Percentiles rank a stretch among this genome's conserved stretches.
These are phyloP conservation scores for Fusarium bactridioides DNA, from an alignment of 2,329 filamentous ascomycete genomes.

Conservation along the genomic window DNA sequence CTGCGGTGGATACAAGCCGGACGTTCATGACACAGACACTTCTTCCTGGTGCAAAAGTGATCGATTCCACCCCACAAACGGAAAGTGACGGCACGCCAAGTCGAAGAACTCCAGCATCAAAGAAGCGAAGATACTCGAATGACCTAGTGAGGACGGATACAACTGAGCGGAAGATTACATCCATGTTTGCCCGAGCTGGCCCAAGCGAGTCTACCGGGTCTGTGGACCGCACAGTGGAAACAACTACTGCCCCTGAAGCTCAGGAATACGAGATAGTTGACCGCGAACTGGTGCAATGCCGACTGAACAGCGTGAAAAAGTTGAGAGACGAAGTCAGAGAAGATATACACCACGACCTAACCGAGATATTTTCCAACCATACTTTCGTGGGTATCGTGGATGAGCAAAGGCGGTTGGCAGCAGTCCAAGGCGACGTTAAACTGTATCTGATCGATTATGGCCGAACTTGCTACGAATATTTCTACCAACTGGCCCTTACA, in stretches of 20 bases:
- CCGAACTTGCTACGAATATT: conserved; percentile 84
- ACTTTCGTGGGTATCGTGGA: conserved; percentile 96
- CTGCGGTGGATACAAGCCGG: conserved; percentile 89
- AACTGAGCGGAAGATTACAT: conserved; percentile 91
- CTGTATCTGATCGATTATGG: conserved; percentile 95
- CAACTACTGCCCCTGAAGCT: conserved; percentile 53
- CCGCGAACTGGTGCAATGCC: conserved; percentile 73
- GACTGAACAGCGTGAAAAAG: conserved; percentile 84
- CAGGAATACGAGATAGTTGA: conserved; percentile 77
- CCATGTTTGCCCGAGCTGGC: conserved; percentile 78
- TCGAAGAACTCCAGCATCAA: conserved; percentile 49
- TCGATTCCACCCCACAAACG: conserved; percentile 37
- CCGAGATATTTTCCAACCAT: conserved; percentile 85
- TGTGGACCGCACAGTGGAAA: conserved; percentile 44
- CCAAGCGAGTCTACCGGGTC: conserved; percentile 32
- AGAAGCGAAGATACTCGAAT: conserved; percentile 62
- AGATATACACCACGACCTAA: conserved; percentile 83
- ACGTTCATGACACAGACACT: conserved; percentile 95
- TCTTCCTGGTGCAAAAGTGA: conserved; percentile 68
- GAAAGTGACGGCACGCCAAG: conserved; percentile 42
- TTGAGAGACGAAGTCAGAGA: conserved; percentile 83
- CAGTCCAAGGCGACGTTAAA: conserved; percentile 91
- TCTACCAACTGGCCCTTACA: conserved; percentile 93
- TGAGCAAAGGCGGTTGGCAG: conserved; percentile 83
- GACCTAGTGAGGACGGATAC: conserved; percentile 91